Percentiles rank a stretch among this genome's conserved stretches.
These are phyloP conservation scores for Brassica napus DNA, from an alignment of 345 rosid genomes.

Conservation along the genomic window DNA sequence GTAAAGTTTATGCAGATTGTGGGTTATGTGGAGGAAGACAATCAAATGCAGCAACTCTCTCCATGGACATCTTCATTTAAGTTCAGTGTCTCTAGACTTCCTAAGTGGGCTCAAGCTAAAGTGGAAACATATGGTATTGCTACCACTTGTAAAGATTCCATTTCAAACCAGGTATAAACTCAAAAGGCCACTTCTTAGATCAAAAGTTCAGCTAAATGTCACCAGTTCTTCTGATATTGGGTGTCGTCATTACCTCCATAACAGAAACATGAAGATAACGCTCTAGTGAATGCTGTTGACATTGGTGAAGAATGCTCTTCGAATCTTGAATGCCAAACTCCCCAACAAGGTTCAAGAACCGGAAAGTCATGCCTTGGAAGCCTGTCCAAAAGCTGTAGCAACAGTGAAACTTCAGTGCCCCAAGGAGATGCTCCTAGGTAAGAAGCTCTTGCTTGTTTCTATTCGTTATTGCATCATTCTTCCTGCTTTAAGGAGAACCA, in stretches of 20 bases:
- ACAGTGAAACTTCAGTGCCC: constrained; percentile 39
- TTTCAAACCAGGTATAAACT: constrained; percentile 55
- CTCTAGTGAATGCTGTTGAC: constrained; percentile 32
- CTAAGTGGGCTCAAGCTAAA: constrained; percentile 83
- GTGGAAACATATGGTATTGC: constrained; percentile 42
- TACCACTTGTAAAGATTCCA: constrained; percentile 40
- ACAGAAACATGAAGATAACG: constrained; percentile 40
- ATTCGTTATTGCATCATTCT: constrained; percentile 21
- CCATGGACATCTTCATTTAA: constrained; percentile 61
- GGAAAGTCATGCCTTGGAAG: constrained; percentile 41
- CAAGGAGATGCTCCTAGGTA: constrained; percentile 41
- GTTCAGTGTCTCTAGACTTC: constrained; percentile 79
- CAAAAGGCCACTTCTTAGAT: constrained; percentile 7
- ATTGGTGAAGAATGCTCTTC: constrained; percentile 33
- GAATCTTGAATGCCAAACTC: constrained; percentile 52
- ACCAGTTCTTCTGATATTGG: constrained; percentile 9
- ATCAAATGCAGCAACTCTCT: constrained; percentile 34
- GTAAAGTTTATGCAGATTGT: constrained; percentile 41
- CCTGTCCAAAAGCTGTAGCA: constrained; percentile 43
- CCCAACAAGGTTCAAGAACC: constrained; percentile 39
- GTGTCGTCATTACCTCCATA: constrained; percentile 20
- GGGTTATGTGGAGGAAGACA: constrained; percentile 42
- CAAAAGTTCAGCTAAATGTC: not conserved
- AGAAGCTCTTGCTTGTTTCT: constrained; percentile 28
- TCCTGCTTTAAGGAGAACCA: constrained; percentile 9